Evolutionary conservation across 495 filamentous ascomycete genomes (phyloP).

Genomic region (Paragyromitra xinjiangensis): DNA sequence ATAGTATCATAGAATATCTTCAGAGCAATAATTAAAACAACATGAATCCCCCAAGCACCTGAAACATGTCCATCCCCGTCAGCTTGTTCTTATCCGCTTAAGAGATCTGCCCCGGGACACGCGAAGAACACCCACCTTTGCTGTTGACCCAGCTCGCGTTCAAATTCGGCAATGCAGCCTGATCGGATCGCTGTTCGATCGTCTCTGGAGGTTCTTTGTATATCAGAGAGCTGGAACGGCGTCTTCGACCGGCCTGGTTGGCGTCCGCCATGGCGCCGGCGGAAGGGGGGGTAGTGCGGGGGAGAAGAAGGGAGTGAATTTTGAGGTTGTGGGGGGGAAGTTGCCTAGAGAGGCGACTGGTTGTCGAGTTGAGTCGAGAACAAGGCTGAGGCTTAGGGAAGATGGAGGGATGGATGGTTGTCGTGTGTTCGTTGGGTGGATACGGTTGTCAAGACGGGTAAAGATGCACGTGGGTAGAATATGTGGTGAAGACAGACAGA

Average conservation of each 20-base stretch:
- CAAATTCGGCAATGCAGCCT: conserved; percentile 90
- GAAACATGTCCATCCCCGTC: conserved; percentile 37
- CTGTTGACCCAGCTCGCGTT: conserved; percentile 99
- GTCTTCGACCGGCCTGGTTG: conserved; percentile 69
- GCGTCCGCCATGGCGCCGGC: conserved; percentile 56
- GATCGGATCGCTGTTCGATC: conserved; percentile 94
- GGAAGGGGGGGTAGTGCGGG: conserved; percentile 55
- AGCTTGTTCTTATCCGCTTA: conserved; percentile 20
- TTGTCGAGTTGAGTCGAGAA: conserved; percentile 33
- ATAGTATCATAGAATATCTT: conserved; percentile 97
- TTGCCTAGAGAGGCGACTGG: conserved; percentile 42
- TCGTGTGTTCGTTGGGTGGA: conserved; percentile 16
- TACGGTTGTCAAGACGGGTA: conserved; percentile 42
- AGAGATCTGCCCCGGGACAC: not conserved
- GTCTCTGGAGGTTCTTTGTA: conserved; percentile 95
- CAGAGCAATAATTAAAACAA: conserved; percentile 84
- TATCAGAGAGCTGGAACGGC: conserved; percentile 93
- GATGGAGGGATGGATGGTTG: conserved; percentile 20
- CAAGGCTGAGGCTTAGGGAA: conserved; percentile 45
- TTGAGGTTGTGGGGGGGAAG: conserved; percentile 49
- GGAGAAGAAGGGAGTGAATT: conserved; percentile 56
- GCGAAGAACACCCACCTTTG: conserved; percentile 74
- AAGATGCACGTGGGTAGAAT: conserved; percentile 19
- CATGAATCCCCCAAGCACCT: conserved; percentile 98
- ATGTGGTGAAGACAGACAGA: conserved; percentile 10